Conservation (phyloP, 768 basidiomycete species). For the Tulasnella sp. region DNA sequence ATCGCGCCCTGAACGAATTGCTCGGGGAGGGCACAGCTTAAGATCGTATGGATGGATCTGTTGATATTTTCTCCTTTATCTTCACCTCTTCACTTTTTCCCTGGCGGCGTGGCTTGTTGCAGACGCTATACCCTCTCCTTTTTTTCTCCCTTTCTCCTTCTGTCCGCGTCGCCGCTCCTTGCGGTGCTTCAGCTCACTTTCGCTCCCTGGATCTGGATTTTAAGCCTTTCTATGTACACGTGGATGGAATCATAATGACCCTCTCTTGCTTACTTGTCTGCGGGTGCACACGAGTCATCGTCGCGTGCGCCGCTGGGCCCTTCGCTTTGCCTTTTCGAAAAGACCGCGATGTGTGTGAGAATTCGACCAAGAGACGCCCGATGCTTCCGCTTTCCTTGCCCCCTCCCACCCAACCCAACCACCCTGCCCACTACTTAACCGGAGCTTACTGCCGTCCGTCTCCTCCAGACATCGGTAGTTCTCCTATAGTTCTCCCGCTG, state of each 20-base stretch:
- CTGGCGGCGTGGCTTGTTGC: background rate
- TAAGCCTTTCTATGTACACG: constrained; percentile 1
- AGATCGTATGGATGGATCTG: background rate
- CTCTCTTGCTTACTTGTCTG: background rate
- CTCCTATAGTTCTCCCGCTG: background rate
- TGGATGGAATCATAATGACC: constrained; percentile 8
- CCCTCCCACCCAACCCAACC: background rate
- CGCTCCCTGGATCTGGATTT: background rate
- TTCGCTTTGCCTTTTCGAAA: background rate
- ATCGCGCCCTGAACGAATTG: constrained; percentile 38
- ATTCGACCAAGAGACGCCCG: background rate
- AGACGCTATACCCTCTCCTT: constrained; percentile 5
- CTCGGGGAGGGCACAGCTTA: background rate
- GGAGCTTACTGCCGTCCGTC: background rate
- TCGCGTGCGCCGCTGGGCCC: background rate
- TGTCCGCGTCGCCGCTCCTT: background rate
- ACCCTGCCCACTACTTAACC: background rate
- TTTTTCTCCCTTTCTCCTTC: background rate
- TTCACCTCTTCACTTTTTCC: background rate
- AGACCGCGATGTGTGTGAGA: background rate
- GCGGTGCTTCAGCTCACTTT: background rate
- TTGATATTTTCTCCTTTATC: constrained; percentile 10
- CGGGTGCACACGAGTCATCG: background rate
- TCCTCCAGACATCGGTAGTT: background rate
- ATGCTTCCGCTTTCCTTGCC: background rate